A percentile compares a stretch with the other conserved stretches of the same genome.
These are phyloP conservation scores for Clavulina sp. DNA, from an alignment of 768 basidiomycete species.

Conservation along the genomic window DNA sequence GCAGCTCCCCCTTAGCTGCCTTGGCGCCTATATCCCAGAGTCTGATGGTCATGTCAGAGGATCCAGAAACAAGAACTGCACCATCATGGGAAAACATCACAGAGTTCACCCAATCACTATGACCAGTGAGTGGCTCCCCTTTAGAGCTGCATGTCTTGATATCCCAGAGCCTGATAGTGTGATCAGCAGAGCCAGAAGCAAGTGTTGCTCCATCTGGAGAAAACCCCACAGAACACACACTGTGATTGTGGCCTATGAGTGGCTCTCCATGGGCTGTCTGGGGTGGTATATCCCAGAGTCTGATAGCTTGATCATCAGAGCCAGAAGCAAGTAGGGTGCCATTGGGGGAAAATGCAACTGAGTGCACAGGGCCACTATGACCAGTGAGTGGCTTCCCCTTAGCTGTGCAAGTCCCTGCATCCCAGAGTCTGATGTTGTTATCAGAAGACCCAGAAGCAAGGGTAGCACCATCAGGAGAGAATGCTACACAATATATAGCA, in stretches of 20 bases:
- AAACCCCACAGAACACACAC: background rate
- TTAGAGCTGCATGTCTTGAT: slow-evolving; percentile 21
- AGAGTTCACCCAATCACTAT: slow-evolving; percentile 20
- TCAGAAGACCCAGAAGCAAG: slow-evolving; percentile 2
- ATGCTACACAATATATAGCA: background rate
- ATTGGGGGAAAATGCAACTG: slow-evolving; percentile 16
- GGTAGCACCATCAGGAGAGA: no score
- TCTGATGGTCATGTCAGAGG: slow-evolving; percentile 25
- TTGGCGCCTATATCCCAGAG: slow-evolving; percentile 29
- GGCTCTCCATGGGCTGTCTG: background rate
- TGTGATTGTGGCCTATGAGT: background rate
- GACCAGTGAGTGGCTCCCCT: slow-evolving; percentile 8
- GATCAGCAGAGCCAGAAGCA: slow-evolving; percentile 28
- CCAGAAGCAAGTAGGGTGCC: slow-evolving; percentile 19
- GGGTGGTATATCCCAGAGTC: background rate
- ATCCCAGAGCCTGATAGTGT: slow-evolving; percentile 28
- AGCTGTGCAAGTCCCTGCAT: background rate
- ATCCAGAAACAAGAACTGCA: slow-evolving; percentile 24
- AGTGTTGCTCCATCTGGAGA: slow-evolving; percentile 24
- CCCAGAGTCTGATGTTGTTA: slow-evolving; percentile 1
- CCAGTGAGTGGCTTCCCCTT: background rate
- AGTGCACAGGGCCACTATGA: background rate
- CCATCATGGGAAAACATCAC: slow-evolving; percentile 27
- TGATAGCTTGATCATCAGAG: background rate
- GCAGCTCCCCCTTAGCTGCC: slow-evolving; percentile 12